Conservation (phyloP, 305 asterid genomes). For the Caryopteris hybrid region DNA sequence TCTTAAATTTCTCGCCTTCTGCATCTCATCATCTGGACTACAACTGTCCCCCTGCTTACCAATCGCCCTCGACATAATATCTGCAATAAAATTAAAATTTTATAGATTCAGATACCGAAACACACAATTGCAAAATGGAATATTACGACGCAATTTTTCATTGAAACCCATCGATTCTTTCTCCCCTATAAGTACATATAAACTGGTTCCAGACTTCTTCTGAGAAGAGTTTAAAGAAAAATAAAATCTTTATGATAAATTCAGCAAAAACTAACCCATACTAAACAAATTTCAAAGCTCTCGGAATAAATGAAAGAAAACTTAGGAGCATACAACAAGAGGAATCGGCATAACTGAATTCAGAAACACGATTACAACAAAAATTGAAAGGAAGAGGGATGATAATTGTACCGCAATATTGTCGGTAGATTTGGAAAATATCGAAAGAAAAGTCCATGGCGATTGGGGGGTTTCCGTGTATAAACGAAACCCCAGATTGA, state of each 20-base stretch:
- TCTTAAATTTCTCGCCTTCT: conserved; percentile 43
- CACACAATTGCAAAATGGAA: background rate
- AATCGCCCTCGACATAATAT: conserved; percentile 35
- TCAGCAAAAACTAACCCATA: background rate
- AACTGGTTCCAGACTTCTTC: background rate
- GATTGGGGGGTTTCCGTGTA: conserved; percentile 26
- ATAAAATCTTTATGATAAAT: background rate
- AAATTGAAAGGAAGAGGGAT: background rate
- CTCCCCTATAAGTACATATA: background rate
- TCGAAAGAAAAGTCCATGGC: conserved; percentile 59
- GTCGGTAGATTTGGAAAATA: conserved; percentile 55
- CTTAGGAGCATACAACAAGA: background rate
- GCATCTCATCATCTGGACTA: conserved; percentile 44
- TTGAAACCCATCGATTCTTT: background rate
- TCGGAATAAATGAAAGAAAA: background rate
- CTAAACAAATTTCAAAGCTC: background rate
- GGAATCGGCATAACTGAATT: background rate
- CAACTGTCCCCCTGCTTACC: conserved; percentile 28
- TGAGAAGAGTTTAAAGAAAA: background rate
- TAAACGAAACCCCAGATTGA: conserved; percentile 24
- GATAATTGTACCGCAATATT: conserved; percentile 55
- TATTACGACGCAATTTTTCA: background rate
- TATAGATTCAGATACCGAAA: background rate
- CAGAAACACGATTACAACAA: background rate
- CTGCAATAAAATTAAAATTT: conserved; percentile 29